phyloP scores from a whole-genome alignment of 768 basidiomycete species.

The Porphyrellus cyaneotinctus region DNA sequence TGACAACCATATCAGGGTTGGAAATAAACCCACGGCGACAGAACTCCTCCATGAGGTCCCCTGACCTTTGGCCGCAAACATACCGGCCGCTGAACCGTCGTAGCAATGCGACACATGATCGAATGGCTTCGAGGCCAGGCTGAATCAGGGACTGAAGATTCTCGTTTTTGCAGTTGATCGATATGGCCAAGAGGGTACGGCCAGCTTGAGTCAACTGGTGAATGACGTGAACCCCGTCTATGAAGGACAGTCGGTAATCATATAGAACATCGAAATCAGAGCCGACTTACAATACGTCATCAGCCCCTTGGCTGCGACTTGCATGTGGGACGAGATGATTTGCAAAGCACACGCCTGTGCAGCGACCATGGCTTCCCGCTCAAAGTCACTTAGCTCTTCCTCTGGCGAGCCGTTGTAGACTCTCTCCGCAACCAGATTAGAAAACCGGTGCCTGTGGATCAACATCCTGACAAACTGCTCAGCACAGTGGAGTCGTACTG shows the following conservation, averaged over 20 bases:
- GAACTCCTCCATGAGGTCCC: conserved; percentile 93
- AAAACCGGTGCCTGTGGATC: conserved; percentile 85
- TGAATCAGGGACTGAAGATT: conserved; percentile 71
- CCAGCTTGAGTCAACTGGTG: conserved; percentile 94
- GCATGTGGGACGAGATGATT: conserved; percentile 77
- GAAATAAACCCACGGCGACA: conserved; percentile 62
- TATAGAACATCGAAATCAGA: conserved; percentile 3
- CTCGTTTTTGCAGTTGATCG: conserved; percentile 85
- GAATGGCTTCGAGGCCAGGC: conserved; percentile 77
- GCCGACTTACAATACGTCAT: conserved; percentile 87
- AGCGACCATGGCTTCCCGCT: conserved; percentile 72
- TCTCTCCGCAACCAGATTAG: conserved; percentile 70
- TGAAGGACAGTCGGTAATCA: conserved; percentile 11
- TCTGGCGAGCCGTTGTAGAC: conserved; percentile 40
- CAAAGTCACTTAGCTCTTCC: conserved; percentile 61
- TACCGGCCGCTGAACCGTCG: conserved; percentile 88
- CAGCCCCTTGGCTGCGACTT: conserved; percentile 80
- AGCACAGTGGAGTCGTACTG: conserved; percentile 79
- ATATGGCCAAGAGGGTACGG: conserved; percentile 80
- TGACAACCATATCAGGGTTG: neutral
- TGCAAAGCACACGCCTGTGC: conserved; percentile 77
- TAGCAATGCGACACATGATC: conserved; percentile 85
- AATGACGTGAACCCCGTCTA: conserved; percentile 93
- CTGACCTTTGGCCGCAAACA: conserved; percentile 85
- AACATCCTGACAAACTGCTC: conserved; percentile 86